Evolutionary conservation across 768 basidiomycete species (phyloP).

Genomic region (Lanmaoa rubissima): DNA sequence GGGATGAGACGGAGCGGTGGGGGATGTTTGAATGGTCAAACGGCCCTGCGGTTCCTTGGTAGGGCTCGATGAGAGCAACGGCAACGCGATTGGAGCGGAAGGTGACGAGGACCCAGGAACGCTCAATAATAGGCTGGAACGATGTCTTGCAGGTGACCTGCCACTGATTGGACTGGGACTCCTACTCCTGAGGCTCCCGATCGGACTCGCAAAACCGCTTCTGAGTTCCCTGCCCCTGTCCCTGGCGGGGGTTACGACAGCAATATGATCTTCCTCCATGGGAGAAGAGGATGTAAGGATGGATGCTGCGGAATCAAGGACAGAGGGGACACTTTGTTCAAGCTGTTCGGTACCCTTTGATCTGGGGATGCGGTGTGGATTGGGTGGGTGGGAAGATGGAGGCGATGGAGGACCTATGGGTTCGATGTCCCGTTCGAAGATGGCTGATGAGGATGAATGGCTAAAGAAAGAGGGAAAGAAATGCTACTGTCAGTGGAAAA

Average conservation of each 20-base stretch:
- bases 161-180: constrained; percentile 59
- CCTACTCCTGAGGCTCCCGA: constrained; percentile 59
- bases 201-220: constrained; percentile 66
- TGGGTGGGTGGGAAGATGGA: constrained; percentile 39
- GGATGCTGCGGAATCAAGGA: constrained; percentile 79
- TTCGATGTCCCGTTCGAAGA: constrained; percentile 91
- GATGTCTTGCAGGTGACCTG: constrained; percentile 34
- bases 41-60: constrained; percentile 18
- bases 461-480: constrained; percentile 3
- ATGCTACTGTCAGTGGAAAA: constrained; percentile 7
- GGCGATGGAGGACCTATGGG: constrained; percentile 42
- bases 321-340: constrained; percentile 80
- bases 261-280: constrained; percentile 55
- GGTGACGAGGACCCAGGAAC: constrained; percentile 40
- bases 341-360: constrained; percentile 71
- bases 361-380: constrained; percentile 74
- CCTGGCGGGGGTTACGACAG: constrained; percentile 56
- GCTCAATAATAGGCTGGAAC: constrained; percentile 48
- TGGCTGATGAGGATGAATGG: constrained; percentile 83
- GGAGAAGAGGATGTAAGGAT: constrained; percentile 50
- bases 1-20: constrained; percentile 8
- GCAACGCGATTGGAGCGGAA: constrained; percentile 15
- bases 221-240: constrained; percentile 33
- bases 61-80: constrained; percentile 30
- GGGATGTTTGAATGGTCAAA: constrained; percentile 26